Evolutionary conservation across 768 basidiomycete species (phyloP).

Genomic region (Auriscalpium vulgare): DNA sequence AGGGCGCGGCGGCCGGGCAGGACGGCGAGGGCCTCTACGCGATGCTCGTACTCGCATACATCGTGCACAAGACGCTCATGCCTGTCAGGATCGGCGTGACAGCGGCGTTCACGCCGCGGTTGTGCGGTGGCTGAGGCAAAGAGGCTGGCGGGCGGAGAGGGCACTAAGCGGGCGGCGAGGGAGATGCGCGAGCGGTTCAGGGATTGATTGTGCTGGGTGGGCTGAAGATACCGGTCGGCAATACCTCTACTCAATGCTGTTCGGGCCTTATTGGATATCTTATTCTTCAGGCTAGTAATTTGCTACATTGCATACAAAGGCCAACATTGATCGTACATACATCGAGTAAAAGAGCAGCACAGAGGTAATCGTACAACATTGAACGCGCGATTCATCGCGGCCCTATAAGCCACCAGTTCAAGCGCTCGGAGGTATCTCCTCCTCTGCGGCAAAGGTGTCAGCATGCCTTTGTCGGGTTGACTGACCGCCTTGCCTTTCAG

Average conservation of each 20-base stretch:
- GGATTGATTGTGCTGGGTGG: constrained; percentile 16
- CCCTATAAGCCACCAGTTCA: too few species aligned
- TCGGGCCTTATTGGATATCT: background rate
- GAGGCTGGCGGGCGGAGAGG: constrained; percentile 77
- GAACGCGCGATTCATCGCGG: too few species aligned
- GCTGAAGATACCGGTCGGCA: background rate
- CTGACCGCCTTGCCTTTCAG: constrained; percentile 30
- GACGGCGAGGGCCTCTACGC: constrained; percentile 80
- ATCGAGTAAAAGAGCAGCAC: background rate
- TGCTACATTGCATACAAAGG: background rate
- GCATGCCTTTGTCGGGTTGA: too few species aligned
- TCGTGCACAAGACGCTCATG: constrained; percentile 89
- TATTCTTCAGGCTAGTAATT: too few species aligned
- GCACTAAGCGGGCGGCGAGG: constrained; percentile 53
- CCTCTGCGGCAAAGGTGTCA: constrained; percentile 1
- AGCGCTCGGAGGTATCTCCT: background rate
- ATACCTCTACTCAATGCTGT: background rate
- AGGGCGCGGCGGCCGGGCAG: constrained; percentile 19
- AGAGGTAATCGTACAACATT: background rate
- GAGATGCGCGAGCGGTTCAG: constrained; percentile 31
- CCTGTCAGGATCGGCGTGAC: constrained; percentile 88
- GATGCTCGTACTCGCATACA: constrained; percentile 88
- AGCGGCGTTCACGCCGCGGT: constrained; percentile 71
- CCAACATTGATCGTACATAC: background rate
- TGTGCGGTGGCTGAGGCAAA: constrained; percentile 74